Evolutionary conservation across 345 rosid species (phyloP).

Genomic region (Euphorbia tirucalli): DNA sequence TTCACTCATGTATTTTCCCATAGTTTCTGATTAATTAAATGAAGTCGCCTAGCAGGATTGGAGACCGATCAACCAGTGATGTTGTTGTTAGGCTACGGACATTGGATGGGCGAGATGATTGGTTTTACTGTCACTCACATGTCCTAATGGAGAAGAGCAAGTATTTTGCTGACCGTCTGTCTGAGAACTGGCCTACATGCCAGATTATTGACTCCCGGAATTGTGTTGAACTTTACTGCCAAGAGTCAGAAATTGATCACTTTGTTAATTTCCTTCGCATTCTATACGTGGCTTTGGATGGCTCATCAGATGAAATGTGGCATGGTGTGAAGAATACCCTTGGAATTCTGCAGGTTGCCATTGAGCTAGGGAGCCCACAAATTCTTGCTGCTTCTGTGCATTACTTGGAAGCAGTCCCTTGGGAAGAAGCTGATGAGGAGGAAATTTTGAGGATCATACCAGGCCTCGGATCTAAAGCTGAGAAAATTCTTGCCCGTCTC

Average conservation of each 20-base stretch:
- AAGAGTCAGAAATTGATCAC: conserved; percentile 68
- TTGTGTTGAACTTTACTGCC: conserved; percentile 83
- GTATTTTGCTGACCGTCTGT: conserved; percentile 83
- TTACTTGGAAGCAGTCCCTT: conserved; percentile 93
- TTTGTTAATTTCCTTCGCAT: conserved; percentile 73
- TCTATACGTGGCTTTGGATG: conserved; percentile 51
- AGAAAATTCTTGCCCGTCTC: conserved; percentile 72
- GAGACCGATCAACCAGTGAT: conserved; percentile 80
- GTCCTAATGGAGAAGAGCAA: conserved; percentile 66
- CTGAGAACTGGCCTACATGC: conserved; percentile 90
- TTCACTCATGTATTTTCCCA: conserved; percentile 7
- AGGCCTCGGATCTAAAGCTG: conserved; percentile 57
- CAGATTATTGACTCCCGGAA: conserved; percentile 87
- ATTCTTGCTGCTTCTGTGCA: conserved; percentile 63
- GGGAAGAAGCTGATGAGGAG: conserved; percentile 95
- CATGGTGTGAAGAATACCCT: conserved; percentile 78
- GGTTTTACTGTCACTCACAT: conserved; percentile 80
- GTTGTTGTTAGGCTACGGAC: conserved; percentile 85
- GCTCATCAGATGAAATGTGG: conserved; percentile 50
- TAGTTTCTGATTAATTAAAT: conserved; percentile 34
- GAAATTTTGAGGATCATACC: conserved; percentile 72
- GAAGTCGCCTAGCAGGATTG: conserved; percentile 47
- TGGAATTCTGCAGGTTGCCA: conserved; percentile 73
- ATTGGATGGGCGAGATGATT: conserved; percentile 73
- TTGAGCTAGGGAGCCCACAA: conserved; percentile 58